Base-by-base conservation (phyloP, 1,139 yeast species). In the Hemisphaericaspora subhashii region DNA sequence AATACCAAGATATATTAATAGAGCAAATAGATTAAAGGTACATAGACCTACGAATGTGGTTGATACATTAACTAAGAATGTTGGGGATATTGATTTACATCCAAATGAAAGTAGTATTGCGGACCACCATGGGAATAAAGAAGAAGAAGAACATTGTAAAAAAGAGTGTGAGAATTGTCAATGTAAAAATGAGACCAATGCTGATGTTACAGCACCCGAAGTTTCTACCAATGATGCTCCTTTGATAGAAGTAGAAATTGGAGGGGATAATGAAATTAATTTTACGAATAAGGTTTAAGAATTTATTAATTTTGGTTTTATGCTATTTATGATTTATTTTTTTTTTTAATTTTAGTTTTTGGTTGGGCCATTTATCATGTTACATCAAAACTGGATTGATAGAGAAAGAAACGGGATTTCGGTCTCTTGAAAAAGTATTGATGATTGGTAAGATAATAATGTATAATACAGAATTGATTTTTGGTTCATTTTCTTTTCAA, bases 181-280 rank as follows among this genome's bases (percentile, higher is more conserved):
- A 17, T 43, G 47, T 31, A 38, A 35, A 18, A 36, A 39, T 18
- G 38, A 41, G 16, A 17, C 23, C 4, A 26, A 6, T 16, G 22
- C 17, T 14, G 30, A 17, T 25, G 24, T 23, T 17, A 33, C 13
- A 12, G 12, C n/a, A 9, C 21, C 8, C 8, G 35, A 17, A 15
- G 11, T 24, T 11, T 9, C 27, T 17, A 10, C 26, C 11, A 25
- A 12, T 25, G 42, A 39, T 24, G 31, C 26, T 11, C 49, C 49
- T 18, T 24, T 31, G 28, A 35, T 45, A 15, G 33, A 35, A 34
- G 36, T 45, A 12, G 48, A 38, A 38, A 37, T 38, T 13, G 27
- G 27, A 11, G 41, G 29, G 31, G 40, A 36, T 9, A 38, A 35
- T 32, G 59, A 55, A 36, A 43, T 53, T 27, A 58, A 57, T 40